Evolutionary conservation across 2,329 filamentous ascomycete species (phyloP), one percentile per base, ranked within the genome.

Genomic region (Curvularia verruculosa): DNA sequence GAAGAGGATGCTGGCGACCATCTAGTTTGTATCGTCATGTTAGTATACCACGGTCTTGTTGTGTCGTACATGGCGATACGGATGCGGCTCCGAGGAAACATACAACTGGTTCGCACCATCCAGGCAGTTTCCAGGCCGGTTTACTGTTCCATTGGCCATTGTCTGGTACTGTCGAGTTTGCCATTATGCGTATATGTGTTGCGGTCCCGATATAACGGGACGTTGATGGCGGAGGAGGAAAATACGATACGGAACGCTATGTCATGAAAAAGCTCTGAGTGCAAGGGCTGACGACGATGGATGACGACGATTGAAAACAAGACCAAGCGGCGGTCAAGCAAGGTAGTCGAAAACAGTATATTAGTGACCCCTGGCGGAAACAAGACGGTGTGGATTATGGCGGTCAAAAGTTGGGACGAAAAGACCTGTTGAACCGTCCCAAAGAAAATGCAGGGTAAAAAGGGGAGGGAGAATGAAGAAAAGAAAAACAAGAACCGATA

Each of bases 1-100:
- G 60, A 82, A 73, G 54, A 83, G 78, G 52, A 84, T 83, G 37
- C 70, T 75, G n/a, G 80, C 73, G 10, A 84, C 81, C 60, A 83
- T 81, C 81, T 82, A 39, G 6, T 45, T 39, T 39, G 45, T 28
- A 29, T 34, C 24, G 24, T n/a, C 34, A 36, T 50, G 54, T 64
- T 50, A 64, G 57, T 48, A 34, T 55, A 34, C 34, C 7, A 19
- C 10, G 24, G 18, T 29, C 10, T 24, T 8, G 6, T 10, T 28
- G 2, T 18, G 26, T n/a, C n/a, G 24, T 26, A 6, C 21, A n/a
- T 9, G 24, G 19, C 19, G n/a, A n/a, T n/a, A n/a, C n/a, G n/a
- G n/a, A n/a, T n/a, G n/a, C n/a, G 21, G n/a, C 15, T 48, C 13
- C 5, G 18, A 36, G 9, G 26, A 28, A 29, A 65, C 73, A 53